phyloP scores from a whole-genome alignment of 192 early-diverging fungal genomes.

The Entomortierella beljakovae region DNA sequence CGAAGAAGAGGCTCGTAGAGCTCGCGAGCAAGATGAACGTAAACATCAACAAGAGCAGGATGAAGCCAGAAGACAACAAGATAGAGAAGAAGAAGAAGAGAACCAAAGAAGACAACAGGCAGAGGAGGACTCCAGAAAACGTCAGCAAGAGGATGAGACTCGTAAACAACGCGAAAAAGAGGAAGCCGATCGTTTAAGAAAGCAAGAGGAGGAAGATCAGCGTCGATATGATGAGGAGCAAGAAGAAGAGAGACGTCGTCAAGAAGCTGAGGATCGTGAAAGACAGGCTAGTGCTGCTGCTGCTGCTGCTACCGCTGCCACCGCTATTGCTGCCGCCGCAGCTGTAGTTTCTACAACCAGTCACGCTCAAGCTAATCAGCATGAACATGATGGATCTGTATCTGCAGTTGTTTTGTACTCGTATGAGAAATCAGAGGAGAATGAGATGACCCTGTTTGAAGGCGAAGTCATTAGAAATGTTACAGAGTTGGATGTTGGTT shows the following conservation, averaged over 20 bases:
- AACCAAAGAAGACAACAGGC: constrained; percentile 1
- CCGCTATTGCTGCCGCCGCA: constrained; percentile 27
- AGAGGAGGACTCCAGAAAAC: constrained; percentile 17
- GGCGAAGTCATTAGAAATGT: constrained; percentile 85
- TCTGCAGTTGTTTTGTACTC: constrained; percentile 80
- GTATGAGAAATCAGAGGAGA: constrained; percentile 82
- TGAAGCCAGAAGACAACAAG: constrained; percentile 8
- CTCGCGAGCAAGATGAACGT: constrained; percentile 7
- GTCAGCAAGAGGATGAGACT: constrained; percentile 15
- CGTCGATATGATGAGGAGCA: constrained; percentile 1
- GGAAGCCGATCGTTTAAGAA: not conserved
- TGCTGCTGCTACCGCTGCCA: constrained; percentile 6
- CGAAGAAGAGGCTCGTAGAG: constrained; percentile 13
- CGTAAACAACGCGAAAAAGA: constrained; percentile 12
- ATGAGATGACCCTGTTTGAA: constrained; percentile 88
- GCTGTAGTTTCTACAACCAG: constrained; percentile 24
- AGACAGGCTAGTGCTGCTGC: constrained; percentile 24
- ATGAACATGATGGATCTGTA: constrained; percentile 19
- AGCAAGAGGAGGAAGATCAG: constrained; percentile 13
- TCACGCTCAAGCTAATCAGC: no score
- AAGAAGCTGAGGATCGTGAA: constrained; percentile 10
- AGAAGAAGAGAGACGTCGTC: constrained; percentile 7
- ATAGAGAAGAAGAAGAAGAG: constrained; percentile 23
- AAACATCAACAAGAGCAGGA: constrained; percentile 5
- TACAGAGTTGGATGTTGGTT: constrained; percentile 87